Conservation (phyloP, 2,329 filamentous ascomycete genomes). For the Huntiella bhutanensis region DNA sequence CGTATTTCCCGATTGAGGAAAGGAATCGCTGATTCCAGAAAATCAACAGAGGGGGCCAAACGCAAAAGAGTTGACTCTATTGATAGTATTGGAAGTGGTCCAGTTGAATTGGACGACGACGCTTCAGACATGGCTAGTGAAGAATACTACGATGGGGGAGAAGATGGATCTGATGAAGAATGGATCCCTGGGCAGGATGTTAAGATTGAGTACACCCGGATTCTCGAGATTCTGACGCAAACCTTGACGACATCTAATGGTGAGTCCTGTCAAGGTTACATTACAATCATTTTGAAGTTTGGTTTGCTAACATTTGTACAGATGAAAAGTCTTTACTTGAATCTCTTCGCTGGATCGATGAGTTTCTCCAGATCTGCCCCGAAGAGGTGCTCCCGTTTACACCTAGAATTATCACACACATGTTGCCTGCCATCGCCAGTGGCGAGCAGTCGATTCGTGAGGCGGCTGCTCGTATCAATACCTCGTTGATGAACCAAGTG, state of each 20-base stretch:
- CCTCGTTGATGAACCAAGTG: conserved; percentile 81
- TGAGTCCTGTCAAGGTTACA: conserved; percentile 20
- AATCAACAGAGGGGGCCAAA: conserved; percentile 46
- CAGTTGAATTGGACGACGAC: conserved; percentile 38
- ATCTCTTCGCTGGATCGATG: conserved; percentile 84
- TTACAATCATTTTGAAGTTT: neutral
- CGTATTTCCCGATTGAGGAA: conserved; percentile 85
- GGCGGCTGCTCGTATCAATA: conserved; percentile 77
- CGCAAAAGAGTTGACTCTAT: conserved; percentile 51
- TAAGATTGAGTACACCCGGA: conserved; percentile 78
- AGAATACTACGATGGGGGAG: conserved; percentile 35
- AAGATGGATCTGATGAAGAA: conserved; percentile 56
- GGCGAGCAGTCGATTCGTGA: conserved; percentile 75
- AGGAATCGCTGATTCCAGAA: conserved; percentile 72
- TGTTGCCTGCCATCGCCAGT: conserved; percentile 85
- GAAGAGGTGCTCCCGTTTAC: conserved; percentile 93
- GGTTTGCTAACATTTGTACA: conserved; percentile 16
- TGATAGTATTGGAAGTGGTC: conserved; percentile 40
- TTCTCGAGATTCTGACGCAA: conserved; percentile 76
- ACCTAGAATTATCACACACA: conserved; percentile 74
- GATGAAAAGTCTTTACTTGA: conserved; percentile 87
- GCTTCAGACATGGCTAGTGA: conserved; percentile 37
- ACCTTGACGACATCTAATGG: conserved; percentile 71
- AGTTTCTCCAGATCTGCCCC: conserved; percentile 90
- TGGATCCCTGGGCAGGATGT: conserved; percentile 97